Conservation (phyloP, 1,284 basidiomycete genomes). For the Malassezia obtusa region DNA sequence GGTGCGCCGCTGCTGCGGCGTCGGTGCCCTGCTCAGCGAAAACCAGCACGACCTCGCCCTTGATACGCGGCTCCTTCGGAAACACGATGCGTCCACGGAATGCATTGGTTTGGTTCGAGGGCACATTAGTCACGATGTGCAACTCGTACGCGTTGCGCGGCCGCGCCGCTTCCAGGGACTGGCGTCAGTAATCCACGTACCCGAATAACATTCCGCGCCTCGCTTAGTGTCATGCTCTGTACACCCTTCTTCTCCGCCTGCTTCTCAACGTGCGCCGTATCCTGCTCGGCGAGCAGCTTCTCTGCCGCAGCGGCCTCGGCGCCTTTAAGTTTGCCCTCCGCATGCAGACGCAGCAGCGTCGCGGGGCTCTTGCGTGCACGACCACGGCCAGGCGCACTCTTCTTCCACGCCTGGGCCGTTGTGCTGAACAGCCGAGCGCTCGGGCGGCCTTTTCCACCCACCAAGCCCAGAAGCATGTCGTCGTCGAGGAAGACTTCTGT, state of each 20-base stretch:
- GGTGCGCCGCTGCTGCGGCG: constrained; percentile 27
- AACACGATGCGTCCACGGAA: constrained; percentile 40
- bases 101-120: constrained; percentile 42
- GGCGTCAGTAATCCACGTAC: constrained; percentile 3
- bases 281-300: constrained; percentile 4
- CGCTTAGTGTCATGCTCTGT: constrained; percentile 5
- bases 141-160: constrained; percentile 41
- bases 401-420: constrained; percentile 18
- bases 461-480: neutral
- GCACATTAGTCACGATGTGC: constrained; percentile 42
- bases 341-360: constrained; percentile 15
- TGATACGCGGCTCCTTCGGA: constrained; percentile 34
- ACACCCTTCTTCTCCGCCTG: neutral
- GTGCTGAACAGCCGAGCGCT: constrained; percentile 17
- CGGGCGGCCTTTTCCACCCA: neutral
- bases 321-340: constrained; percentile 10
- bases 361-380: constrained; percentile 21
- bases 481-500: neutral
- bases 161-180: constrained; percentile 25
- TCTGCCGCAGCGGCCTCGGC: constrained; percentile 12
- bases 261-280: neutral
- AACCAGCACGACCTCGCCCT: constrained; percentile 39
- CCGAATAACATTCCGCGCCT: constrained; percentile 12
- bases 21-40: constrained; percentile 42
- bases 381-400: constrained; percentile 29